These are phyloP conservation scores for Albatrellus ellisii DNA, from an alignment of 768 basidiomycete species.

Conservation along the genomic window DNA sequence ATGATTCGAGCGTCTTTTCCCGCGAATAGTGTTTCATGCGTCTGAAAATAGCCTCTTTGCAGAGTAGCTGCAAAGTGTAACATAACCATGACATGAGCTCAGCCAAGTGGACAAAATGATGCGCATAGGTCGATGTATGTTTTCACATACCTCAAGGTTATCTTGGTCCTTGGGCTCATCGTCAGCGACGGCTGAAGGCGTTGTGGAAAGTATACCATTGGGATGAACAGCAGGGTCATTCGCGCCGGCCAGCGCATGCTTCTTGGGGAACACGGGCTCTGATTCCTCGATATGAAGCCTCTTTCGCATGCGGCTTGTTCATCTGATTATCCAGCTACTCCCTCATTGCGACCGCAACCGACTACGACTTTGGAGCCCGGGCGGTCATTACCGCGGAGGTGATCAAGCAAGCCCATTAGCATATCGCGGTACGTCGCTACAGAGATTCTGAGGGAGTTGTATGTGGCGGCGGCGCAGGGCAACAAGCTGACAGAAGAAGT, in stretches of 20 bases:
- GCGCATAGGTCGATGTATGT: background rate
- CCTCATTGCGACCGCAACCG: too few species aligned
- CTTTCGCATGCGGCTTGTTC: too few species aligned
- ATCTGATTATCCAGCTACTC: too few species aligned
- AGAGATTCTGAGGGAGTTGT: too few species aligned
- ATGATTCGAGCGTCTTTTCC: slow-evolving; percentile 49
- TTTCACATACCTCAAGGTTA: slow-evolving; percentile 47
- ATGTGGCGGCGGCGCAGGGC: too few species aligned
- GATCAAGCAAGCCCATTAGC: too few species aligned
- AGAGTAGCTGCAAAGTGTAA: slow-evolving; percentile 71
- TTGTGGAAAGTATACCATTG: slow-evolving; percentile 13
- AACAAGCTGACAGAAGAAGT: too few species aligned
- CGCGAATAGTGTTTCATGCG: slow-evolving; percentile 76
- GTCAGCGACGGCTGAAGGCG: slow-evolving; percentile 5
- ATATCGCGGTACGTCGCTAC: too few species aligned
- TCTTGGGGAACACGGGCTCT: slow-evolving; percentile 15
- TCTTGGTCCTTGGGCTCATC: slow-evolving; percentile 21
- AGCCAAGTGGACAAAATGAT: background rate
- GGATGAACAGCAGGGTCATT: slow-evolving; percentile 14
- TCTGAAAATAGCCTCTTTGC: slow-evolving; percentile 78
- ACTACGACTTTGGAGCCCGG: too few species aligned
- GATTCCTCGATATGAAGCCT: slow-evolving; percentile 13
- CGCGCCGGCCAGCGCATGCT: slow-evolving; percentile 16
- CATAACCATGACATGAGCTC: background rate
- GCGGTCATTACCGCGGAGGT: too few species aligned